A percentile compares a stretch with the other conserved stretches of the same genome.
phyloP scores from a whole-genome alignment of 1,284 basidiomycete species.

The Apiotrichum veenhuisii region DNA sequence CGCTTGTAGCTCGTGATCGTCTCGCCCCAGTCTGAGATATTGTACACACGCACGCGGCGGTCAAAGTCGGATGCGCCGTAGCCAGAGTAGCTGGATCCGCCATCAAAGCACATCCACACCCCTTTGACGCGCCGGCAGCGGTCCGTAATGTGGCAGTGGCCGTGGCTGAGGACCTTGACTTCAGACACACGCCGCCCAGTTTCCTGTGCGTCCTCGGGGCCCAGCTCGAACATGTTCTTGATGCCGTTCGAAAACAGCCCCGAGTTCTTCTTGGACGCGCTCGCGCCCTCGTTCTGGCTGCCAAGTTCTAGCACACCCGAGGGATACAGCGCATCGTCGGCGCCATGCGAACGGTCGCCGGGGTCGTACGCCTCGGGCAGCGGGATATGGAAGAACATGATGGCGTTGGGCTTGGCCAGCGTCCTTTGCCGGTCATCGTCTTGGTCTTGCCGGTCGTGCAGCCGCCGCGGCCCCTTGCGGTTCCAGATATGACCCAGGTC shows the following conservation, averaged over 20 bases:
- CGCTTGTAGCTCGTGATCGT: slow-evolving; percentile 83
- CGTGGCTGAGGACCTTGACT: slow-evolving; percentile 66
- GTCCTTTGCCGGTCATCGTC: slow-evolving; percentile 39
- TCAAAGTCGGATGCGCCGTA: slow-evolving; percentile 80
- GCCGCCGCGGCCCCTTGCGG: background rate
- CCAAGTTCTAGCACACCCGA: slow-evolving; percentile 67
- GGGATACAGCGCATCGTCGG: slow-evolving; percentile 20
- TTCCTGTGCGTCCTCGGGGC: slow-evolving; percentile 58
- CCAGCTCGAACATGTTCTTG: slow-evolving; percentile 53
- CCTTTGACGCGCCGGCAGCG: slow-evolving; percentile 78
- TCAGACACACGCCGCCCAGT: slow-evolving; percentile 34
- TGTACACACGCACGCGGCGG: slow-evolving; percentile 79
- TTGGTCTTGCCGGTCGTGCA: slow-evolving; percentile 7
- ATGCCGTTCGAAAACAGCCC: slow-evolving; percentile 78
- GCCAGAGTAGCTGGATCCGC: slow-evolving; percentile 83
- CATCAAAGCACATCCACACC: slow-evolving; percentile 88
- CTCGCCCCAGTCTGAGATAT: slow-evolving; percentile 82
- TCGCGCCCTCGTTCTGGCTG: slow-evolving; percentile 56
- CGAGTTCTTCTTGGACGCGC: slow-evolving; percentile 63
- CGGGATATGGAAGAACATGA: slow-evolving; percentile 95
- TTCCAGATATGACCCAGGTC: slow-evolving; percentile 65
- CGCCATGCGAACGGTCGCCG: slow-evolving; percentile 7
- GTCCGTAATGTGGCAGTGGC: slow-evolving; percentile 82
- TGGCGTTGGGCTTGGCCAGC: slow-evolving; percentile 81
- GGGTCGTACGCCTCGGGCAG: slow-evolving; percentile 57